These are phyloP conservation scores for Colletotrichum plurivorum DNA, from an alignment of 2,329 filamentous ascomycete species.

Conservation along the genomic window DNA sequence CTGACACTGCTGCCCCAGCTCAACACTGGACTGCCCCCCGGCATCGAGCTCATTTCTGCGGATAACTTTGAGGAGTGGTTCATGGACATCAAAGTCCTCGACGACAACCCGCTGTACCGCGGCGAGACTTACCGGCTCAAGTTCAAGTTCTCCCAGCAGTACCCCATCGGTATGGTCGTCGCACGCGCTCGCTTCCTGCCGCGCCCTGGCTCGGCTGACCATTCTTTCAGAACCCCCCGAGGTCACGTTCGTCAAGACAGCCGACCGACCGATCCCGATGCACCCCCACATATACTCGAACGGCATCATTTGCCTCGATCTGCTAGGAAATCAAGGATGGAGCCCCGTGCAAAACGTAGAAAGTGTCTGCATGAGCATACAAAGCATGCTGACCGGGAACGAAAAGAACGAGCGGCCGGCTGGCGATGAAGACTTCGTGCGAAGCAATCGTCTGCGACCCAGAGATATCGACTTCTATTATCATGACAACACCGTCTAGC, in stretches of 20 bases:
- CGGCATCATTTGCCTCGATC: slow-evolving; percentile 97
- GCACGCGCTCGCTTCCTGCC: slow-evolving; percentile 1
- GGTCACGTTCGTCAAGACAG: slow-evolving; percentile 84
- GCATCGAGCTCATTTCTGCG: slow-evolving; percentile 84
- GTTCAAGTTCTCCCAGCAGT: slow-evolving; percentile 86
- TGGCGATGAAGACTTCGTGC: slow-evolving; percentile 91
- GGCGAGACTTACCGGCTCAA: slow-evolving; percentile 86
- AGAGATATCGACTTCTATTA: slow-evolving; percentile 95
- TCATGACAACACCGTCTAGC: slow-evolving; percentile 83
- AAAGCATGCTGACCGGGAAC: slow-evolving; percentile 98
- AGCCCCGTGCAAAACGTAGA: slow-evolving; percentile 97
- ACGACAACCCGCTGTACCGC: slow-evolving; percentile 89
- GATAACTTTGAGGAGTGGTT: slow-evolving; percentile 92
- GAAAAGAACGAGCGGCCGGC: slow-evolving; percentile 90
- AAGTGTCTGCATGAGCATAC: slow-evolving; percentile 95
- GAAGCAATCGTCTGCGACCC: slow-evolving; percentile 82
- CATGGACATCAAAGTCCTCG: slow-evolving; percentile 92
- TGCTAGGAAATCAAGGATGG: slow-evolving; percentile 91
- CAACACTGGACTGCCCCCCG: slow-evolving; percentile 70
- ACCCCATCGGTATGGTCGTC: slow-evolving; percentile 83
- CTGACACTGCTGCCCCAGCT: slow-evolving; percentile 33
- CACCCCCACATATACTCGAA: slow-evolving; percentile 99
- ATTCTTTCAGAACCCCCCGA: slow-evolving; percentile 84
- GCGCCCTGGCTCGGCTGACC: slow-evolving; percentile 16
- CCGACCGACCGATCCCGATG: slow-evolving; percentile 83